These are phyloP conservation scores for Shiraia bambusicola DNA, from an alignment of 2,329 filamentous ascomycete genomes.

Conservation along the genomic window DNA sequence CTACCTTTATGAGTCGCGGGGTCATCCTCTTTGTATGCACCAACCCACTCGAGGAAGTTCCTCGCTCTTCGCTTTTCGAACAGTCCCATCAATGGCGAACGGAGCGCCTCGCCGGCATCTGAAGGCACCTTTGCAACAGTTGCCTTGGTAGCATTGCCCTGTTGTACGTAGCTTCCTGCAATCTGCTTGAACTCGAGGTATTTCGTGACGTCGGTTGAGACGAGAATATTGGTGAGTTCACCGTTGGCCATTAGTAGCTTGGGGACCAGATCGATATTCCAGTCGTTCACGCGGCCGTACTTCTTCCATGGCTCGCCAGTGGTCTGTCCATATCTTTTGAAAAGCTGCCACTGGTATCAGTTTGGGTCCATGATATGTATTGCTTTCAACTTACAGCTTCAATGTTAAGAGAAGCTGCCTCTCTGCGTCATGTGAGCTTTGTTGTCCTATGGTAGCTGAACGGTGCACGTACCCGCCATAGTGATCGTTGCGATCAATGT, in stretches of 20 bases:
- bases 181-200: slow-evolving; percentile 64
- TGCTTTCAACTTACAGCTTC: slow-evolving; percentile 64
- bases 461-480: slow-evolving; percentile 79
- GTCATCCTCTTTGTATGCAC: slow-evolving; percentile 79
- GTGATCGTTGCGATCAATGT: slow-evolving; percentile 98
- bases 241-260: slow-evolving; percentile 99
- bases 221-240: slow-evolving; percentile 96
- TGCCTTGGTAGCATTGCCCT: slow-evolving; percentile 76
- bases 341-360: slow-evolving; percentile 66
- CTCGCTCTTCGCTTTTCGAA: slow-evolving; percentile 98
- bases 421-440: slow-evolving; percentile 55
- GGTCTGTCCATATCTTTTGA: slow-evolving; percentile 93
- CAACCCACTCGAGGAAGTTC: slow-evolving; percentile 95
- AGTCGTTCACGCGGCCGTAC: slow-evolving; percentile 94
- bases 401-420: slow-evolving; percentile 95
- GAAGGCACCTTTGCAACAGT: slow-evolving; percentile 97
- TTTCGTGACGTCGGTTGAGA: slow-evolving; percentile 75
- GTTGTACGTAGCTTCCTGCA: slow-evolving; percentile 93
- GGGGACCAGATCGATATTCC: slow-evolving; percentile 98
- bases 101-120: slow-evolving; percentile 81
- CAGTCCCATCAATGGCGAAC: slow-evolving; percentile 91
- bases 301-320: slow-evolving; percentile 93
- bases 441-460: slow-evolving; percentile 8
- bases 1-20: slow-evolving; percentile 85
- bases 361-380: slow-evolving; percentile 27